These are phyloP conservation scores for Penicillium goetzii DNA, from an alignment of 495 filamentous ascomycete genomes.

Conservation along the genomic window DNA sequence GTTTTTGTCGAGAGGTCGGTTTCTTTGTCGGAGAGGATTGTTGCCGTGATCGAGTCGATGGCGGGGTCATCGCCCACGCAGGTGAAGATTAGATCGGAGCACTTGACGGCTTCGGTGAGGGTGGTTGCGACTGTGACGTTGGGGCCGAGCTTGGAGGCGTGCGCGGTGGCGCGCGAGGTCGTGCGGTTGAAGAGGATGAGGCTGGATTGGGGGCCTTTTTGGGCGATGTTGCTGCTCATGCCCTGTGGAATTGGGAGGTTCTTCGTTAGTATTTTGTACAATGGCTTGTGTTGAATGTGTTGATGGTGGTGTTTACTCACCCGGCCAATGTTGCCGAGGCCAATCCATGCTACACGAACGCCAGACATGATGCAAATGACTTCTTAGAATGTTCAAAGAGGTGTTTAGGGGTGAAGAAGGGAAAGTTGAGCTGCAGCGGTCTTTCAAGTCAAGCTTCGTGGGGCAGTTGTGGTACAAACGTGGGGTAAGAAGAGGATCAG, in stretches of 20 bases:
- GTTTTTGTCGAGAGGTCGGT: conserved; percentile 45
- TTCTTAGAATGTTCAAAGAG: conserved; percentile 2
- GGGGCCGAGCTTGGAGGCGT: conserved; percentile 56
- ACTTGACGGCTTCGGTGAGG: conserved; percentile 66
- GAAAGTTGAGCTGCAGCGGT: background rate
- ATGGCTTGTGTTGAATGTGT: background rate
- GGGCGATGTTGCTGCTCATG: conserved; percentile 81
- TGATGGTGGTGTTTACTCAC: conserved; percentile 52
- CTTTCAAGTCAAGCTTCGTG: conserved; percentile 22
- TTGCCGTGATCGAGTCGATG: conserved; percentile 58
- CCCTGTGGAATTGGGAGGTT: conserved; percentile 57
- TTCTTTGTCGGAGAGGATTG: conserved; percentile 48
- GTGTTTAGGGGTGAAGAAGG: background rate
- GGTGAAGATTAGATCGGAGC: conserved; percentile 79
- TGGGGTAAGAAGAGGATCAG: conserved; percentile 19
- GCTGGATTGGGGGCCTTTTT: conserved; percentile 70
- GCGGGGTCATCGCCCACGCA: conserved; percentile 81
- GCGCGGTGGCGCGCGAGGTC: conserved; percentile 56
- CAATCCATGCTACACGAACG: conserved; percentile 68
- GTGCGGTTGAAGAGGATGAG: conserved; percentile 84
- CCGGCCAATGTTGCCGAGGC: conserved; percentile 89
- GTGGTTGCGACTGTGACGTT: conserved; percentile 64
- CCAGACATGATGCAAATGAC: conserved; percentile 23
- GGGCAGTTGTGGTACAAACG: conserved; percentile 20
- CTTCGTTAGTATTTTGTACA: background rate